These are phyloP conservation scores for Zasmidium cellare DNA, from an alignment of 2,329 filamentous ascomycete species.

Conservation along the genomic window DNA sequence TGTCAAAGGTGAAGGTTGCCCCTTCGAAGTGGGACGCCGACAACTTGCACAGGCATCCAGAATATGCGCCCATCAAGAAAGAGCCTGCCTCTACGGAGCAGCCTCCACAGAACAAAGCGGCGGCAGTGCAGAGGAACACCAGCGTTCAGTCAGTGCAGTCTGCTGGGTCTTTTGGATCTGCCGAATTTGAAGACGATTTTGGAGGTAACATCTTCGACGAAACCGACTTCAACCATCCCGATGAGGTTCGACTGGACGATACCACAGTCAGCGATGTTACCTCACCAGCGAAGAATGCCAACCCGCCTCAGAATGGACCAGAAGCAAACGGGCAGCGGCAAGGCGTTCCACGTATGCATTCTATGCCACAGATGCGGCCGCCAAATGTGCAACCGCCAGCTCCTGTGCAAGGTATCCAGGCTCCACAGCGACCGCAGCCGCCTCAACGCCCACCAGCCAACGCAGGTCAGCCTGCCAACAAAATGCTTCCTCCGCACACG, in stretches of 20 bases:
- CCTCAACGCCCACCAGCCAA: constrained; percentile 23
- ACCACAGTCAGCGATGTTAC: constrained; percentile 22
- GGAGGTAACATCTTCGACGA: constrained; percentile 59
- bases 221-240: constrained; percentile 63
- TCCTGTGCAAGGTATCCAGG: constrained; percentile 23
- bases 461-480: constrained; percentile 21
- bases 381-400: constrained; percentile 28
- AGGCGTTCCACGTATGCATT: constrained; percentile 30
- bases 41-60: constrained; percentile 78
- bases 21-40: constrained; percentile 76
- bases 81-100: constrained; percentile 37
- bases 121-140: constrained; percentile 22
- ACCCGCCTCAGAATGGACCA: constrained; percentile 16
- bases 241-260: constrained; percentile 66
- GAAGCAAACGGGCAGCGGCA: constrained; percentile 22
- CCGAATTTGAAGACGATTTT: constrained; percentile 56
- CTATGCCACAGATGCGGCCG: constrained; percentile 33
- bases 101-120: constrained; percentile 12
- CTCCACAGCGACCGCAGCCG: constrained; percentile 25
- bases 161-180: constrained; percentile 32
- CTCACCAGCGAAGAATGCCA: constrained; percentile 21
- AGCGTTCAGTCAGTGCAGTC: constrained; percentile 38
- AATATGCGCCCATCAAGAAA: constrained; percentile 65
- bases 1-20: constrained; percentile 82
- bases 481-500: constrained; percentile 30